These are phyloP conservation scores for Westerdykella ornata DNA, from an alignment of 2,329 filamentous ascomycete species.

Conservation along the genomic window DNA sequence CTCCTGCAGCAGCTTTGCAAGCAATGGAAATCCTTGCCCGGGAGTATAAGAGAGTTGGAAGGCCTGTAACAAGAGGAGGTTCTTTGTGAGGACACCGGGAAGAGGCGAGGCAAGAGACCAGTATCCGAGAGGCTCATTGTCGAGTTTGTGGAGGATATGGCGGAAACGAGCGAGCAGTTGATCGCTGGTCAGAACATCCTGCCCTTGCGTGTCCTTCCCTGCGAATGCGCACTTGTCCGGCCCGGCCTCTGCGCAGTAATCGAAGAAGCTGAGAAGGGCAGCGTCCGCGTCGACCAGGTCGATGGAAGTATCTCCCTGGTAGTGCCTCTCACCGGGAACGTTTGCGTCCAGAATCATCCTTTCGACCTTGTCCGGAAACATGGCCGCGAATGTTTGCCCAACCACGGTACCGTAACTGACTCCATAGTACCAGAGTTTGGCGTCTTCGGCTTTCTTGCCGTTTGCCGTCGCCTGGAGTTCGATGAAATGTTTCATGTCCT, in stretches of 20 bases:
- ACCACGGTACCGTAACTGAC: slow-evolving; percentile 46
- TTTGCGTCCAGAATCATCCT: slow-evolving; percentile 42
- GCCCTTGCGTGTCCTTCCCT: slow-evolving; percentile 11
- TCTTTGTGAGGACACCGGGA: slow-evolving; percentile 7
- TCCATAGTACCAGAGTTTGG: slow-evolving; percentile 41
- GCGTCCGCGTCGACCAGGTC: slow-evolving; percentile 6
- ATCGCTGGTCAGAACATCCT: neutral
- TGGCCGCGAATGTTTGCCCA: slow-evolving; percentile 34
- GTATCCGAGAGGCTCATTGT: slow-evolving; percentile 4
- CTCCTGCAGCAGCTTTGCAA: neutral
- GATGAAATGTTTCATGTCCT: slow-evolving; percentile 12
- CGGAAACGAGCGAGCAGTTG: slow-evolving; percentile 11
- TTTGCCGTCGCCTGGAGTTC: slow-evolving; percentile 3
- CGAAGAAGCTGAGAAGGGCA: slow-evolving; percentile 43
- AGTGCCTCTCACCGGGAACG: slow-evolving; percentile 35
- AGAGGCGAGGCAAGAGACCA: neutral
- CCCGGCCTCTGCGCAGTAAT: slow-evolving; percentile 48
- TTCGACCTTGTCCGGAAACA: slow-evolving; percentile 35
- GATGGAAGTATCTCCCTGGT: slow-evolving; percentile 1
- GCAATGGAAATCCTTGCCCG: neutral
- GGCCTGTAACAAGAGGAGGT: neutral
- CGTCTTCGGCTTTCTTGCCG: slow-evolving; percentile 4
- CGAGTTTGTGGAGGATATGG: slow-evolving; percentile 6
- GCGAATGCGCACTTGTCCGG: slow-evolving; percentile 10
- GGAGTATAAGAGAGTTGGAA: neutral